Conservation (phyloP, 805 yeast species). For the Nakazawaea populi region DNA sequence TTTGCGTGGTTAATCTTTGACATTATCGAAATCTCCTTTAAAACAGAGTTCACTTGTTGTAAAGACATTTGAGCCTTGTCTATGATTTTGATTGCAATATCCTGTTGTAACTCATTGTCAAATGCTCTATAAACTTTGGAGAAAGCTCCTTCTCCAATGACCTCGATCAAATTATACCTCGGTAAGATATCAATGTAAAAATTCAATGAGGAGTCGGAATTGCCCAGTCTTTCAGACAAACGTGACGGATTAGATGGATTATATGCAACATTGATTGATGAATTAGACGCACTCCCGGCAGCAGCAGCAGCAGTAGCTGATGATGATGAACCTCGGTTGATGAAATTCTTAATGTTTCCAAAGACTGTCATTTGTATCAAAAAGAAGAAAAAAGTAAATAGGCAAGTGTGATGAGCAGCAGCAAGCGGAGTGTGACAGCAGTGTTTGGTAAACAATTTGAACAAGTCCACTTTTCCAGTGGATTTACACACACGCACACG, state of each 20-base stretch:
- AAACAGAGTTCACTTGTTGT: slow-evolving; percentile 59
- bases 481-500: background rate
- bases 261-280: background rate
- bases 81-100: slow-evolving; percentile 55
- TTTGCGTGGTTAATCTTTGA: slow-evolving; percentile 59
- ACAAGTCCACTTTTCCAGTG: background rate
- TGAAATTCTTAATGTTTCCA: slow-evolving; percentile 6
- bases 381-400: background rate
- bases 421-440: background rate
- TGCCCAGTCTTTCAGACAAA: background rate
- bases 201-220: background rate
- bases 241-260: background rate
- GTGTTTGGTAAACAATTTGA: background rate
- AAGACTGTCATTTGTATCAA: slow-evolving; percentile 4
- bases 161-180: slow-evolving; percentile 36
- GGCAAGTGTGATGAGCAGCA: background rate
- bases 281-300: background rate
- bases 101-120: slow-evolving; percentile 29
- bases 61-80: slow-evolving; percentile 63
- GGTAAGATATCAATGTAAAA: slow-evolving; percentile 2
- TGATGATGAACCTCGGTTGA: background rate
- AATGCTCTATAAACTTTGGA: slow-evolving; percentile 47
- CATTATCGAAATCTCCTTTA: slow-evolving; percentile 77
- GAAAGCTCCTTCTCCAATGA: slow-evolving; percentile 59
- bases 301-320: background rate